Base-by-base conservation (phyloP, 805 yeast species). In the Hanseniaspora taiwanica region DNA sequence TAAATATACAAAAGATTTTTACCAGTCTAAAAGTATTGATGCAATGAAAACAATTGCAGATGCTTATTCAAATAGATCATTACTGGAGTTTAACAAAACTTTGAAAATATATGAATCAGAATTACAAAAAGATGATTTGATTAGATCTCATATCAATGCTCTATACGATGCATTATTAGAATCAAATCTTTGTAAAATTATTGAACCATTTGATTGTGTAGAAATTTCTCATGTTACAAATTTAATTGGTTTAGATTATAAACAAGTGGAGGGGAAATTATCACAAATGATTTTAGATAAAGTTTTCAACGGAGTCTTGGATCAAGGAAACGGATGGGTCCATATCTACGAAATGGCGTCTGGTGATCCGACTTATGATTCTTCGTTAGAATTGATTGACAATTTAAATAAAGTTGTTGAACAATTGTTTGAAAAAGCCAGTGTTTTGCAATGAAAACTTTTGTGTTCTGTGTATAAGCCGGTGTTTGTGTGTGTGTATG, bases 311-410 rank as follows among this genome's bases (percentile, higher is more conserved):
- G 99, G 98, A 37, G 97, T 91, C 27, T 69, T 91, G 50, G 98
- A 91, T 60, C 99, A 91, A 66, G 97, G 97, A 36, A 87, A 87
- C 58, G 98, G 98, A 7, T 91, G 96, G 95, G 71, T 91, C 52
- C 78, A 85, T 48, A 75, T 91, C 43, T 91, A 83, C 55, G 94
- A 85, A 44, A 82, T 86, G 56, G 94, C 95, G 33, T 76, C 74
- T 54, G 76, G 77, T 46, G 97, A 91, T 60, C 82, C 82, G 31
- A 78, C 93, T 38, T 91, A 89, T 55, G 91, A 81, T 47, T 77
- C 89, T 40, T 81, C 93, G 35, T 72, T 89, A 49, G 91, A 83
- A 43, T 75, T 94, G 49, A 76, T 93, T 38, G 82, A 81, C 57
- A 81, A 83, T 56, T 77, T 91, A 76, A 80, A 91, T 21, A 72